Conservation (phyloP, 176 grass and related monocot species). For the sorghum (Sorghum bicolor) region Sorghum_bicolor_NCBIv3 NC_012878.2:45593501-45594000, state of each 20-base stretch:
- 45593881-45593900: neutral
- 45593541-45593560: neutral
- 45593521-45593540: neutral
- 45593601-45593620: too few species aligned
- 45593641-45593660: neutral
- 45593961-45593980: too few species aligned
- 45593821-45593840: slow-evolving; percentile 3
- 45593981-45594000: too few species aligned
- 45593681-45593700: neutral
- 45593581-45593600: too few species aligned
- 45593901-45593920: slow-evolving; percentile 3
- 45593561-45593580: too few species aligned
- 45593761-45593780: neutral
- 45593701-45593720: neutral
- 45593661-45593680: too few species aligned
- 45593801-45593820: neutral
- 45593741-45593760: neutral
- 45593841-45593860: neutral
- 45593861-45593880: neutral
- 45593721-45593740: neutral
- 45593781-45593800: neutral
- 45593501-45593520: neutral
- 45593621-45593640: neutral
- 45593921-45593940: too few species aligned
- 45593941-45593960: too few species aligned